phyloP scores from a whole-genome alignment of 768 basidiomycete genomes.

The Kwoniella shandongensis region DNA sequence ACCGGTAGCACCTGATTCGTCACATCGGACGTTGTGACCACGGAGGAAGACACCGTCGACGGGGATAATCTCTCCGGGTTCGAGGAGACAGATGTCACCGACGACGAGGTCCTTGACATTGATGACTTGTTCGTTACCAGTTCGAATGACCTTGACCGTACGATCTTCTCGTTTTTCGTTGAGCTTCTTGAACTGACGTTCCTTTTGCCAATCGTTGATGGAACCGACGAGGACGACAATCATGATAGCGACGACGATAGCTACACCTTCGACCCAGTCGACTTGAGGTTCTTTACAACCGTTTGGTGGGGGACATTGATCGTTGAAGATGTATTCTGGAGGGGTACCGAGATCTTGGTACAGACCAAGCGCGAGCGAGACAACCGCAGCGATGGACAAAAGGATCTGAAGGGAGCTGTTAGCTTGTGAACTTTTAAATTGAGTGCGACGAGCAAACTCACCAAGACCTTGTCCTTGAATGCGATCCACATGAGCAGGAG shows the following conservation, averaged over 20 bases:
- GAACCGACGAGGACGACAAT: slow-evolving; percentile 77
- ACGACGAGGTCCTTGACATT: slow-evolving; percentile 83
- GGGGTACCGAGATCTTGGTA: slow-evolving; percentile 87
- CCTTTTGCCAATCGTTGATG: slow-evolving; percentile 97
- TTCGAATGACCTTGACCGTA: slow-evolving; percentile 77
- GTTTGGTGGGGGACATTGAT: slow-evolving; percentile 46
- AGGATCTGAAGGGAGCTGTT: slow-evolving; percentile 63
- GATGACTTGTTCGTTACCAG: slow-evolving; percentile 65
- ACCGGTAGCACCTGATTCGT: slow-evolving; percentile 94
- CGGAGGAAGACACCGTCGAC: slow-evolving; percentile 92
- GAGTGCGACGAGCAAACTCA: too few relatives aligned
- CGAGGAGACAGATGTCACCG: slow-evolving; percentile 84
- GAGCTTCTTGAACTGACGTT: slow-evolving; percentile 85
- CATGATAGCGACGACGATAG: slow-evolving; percentile 59
- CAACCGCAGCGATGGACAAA: slow-evolving; percentile 83
- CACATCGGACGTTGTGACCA: slow-evolving; percentile 91
- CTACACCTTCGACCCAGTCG: slow-evolving; percentile 89
- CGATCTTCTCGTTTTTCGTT: slow-evolving; percentile 97
- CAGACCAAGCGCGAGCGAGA: slow-evolving; percentile 89
- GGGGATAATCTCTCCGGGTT: slow-evolving; percentile 93
- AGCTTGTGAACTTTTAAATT: too few relatives aligned
- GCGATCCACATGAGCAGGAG: slow-evolving; percentile 80
- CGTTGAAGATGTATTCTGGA: slow-evolving; percentile 55
- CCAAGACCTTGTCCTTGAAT: slow-evolving; percentile 85
- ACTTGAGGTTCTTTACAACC: slow-evolving; percentile 67